Evolutionary conservation across 306 rosid genomes (phyloP).

Genomic region (Medicago arabica): DNA sequence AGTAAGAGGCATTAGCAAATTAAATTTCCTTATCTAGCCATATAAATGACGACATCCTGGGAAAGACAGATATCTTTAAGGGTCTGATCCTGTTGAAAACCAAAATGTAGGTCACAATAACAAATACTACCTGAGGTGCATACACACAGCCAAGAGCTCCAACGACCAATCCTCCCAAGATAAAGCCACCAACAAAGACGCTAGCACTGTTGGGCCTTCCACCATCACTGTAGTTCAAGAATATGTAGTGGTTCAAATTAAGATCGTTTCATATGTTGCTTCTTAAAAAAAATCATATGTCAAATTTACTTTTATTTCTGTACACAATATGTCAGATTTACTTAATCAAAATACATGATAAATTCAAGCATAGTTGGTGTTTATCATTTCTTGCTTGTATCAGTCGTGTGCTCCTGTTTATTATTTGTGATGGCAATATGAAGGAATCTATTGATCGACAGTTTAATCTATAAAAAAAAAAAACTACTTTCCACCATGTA

Average conservation of each 20-base stretch:
- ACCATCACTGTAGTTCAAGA: conserved; percentile 58
- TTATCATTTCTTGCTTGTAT: background rate
- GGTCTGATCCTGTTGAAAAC: conserved; percentile 8
- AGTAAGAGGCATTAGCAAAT: conserved; percentile 13
- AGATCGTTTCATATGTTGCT: background rate
- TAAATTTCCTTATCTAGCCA: conserved; percentile 6
- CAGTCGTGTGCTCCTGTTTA: conserved; percentile 18
- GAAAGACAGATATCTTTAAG: conserved; percentile 23
- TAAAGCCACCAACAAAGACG: conserved; percentile 89
- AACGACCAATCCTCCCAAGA: conserved; percentile 90
- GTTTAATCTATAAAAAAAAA: too few species aligned
- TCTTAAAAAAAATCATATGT: background rate
- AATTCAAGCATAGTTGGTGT: background rate
- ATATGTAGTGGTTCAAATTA: conserved; percentile 44
- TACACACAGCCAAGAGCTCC: conserved; percentile 94
- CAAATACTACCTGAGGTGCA: conserved; percentile 85
- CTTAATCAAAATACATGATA: background rate
- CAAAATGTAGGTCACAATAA: conserved; percentile 26
- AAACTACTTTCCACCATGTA: too few species aligned
- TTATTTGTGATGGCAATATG: conserved; percentile 5
- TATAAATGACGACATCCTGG: background rate
- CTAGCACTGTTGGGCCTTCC: conserved; percentile 78
- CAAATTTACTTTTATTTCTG: background rate
- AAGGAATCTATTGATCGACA: too few species aligned
- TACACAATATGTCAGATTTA: background rate